These are phyloP conservation scores for Sporopachydermia quercuum DNA, from an alignment of 805 yeast genomes.

Conservation along the genomic window DNA sequence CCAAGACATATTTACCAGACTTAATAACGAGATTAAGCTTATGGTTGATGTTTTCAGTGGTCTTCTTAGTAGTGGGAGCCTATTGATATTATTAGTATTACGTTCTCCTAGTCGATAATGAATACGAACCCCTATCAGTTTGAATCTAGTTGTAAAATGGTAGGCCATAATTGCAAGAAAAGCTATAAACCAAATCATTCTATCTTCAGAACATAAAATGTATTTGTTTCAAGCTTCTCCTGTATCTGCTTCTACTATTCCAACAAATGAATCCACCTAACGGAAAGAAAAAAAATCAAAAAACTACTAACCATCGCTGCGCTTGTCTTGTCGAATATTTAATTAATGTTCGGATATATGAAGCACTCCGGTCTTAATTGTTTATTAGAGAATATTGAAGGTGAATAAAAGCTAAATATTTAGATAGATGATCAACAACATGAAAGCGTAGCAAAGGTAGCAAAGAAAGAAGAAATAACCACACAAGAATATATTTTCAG, in stretches of 20 bases:
- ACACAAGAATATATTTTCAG: too few relatives aligned
- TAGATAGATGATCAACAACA: too few relatives aligned
- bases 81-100: constrained; percentile 15
- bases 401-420: too few relatives aligned
- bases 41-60: constrained; percentile 91
- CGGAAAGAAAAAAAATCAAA: too few relatives aligned
- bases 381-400: too few relatives aligned
- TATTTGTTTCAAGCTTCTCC: too few relatives aligned
- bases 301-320: constrained; percentile 95
- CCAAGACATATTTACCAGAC: constrained; percentile 99
- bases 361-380: constrained; percentile 82
- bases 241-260: too few relatives aligned
- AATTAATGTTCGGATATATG: neutral
- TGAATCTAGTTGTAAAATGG: neutral
- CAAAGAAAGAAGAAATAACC: too few relatives aligned
- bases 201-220: too few relatives aligned
- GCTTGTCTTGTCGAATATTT: constrained; percentile 24
- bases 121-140: neutral
- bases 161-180: neutral
- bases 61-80: constrained; percentile 94
- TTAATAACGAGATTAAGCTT: constrained; percentile 95
- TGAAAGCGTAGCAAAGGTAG: too few relatives aligned
- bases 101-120: neutral
- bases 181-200: too few relatives aligned
- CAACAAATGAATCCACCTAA: too few relatives aligned